Evolutionary conservation across 371 early-diverging fungal genomes (phyloP).

Genomic region (Syncephalis fuscata): DNA sequence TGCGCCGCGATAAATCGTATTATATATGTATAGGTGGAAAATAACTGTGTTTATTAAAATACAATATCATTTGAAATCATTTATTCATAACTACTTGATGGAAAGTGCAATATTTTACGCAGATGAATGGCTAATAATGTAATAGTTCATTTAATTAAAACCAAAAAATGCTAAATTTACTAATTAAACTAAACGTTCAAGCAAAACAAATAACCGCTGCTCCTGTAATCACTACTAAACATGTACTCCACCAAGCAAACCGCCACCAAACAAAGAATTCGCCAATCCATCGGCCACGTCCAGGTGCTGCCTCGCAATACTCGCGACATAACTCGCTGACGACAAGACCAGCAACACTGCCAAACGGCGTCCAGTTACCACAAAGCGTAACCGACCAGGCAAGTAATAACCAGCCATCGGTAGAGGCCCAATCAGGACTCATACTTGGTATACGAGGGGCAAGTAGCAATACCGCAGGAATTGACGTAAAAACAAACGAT

Average conservation of each 20-base stretch:
- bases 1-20: too few relatives aligned
- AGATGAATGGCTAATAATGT: too few relatives aligned
- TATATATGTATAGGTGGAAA: too few relatives aligned
- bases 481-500: constrained; percentile 4
- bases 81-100: too few relatives aligned
- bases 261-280: constrained; percentile 5
- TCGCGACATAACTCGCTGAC: constrained; percentile 1
- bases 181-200: too few relatives aligned
- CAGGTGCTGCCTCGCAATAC: neutral
- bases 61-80: too few relatives aligned
- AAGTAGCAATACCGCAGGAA: constrained; percentile 5
- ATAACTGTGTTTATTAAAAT: too few relatives aligned
- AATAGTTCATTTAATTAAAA: too few relatives aligned
- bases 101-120: too few relatives aligned
- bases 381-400: constrained; percentile 4
- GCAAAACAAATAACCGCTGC: too few relatives aligned
- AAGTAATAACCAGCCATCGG: constrained; percentile 4
- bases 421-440: neutral
- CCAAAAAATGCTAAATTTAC: too few relatives aligned
- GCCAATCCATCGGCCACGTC: constrained; percentile 1
- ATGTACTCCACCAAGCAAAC: constrained; percentile 3
- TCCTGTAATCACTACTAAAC: too few relatives aligned
- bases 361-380: constrained; percentile 5
- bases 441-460: constrained; percentile 1
- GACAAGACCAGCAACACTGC: constrained; percentile 6